phyloP scores from a whole-genome alignment of 352 stramenopile genomes.

The Pythium guiyangense region DNA sequence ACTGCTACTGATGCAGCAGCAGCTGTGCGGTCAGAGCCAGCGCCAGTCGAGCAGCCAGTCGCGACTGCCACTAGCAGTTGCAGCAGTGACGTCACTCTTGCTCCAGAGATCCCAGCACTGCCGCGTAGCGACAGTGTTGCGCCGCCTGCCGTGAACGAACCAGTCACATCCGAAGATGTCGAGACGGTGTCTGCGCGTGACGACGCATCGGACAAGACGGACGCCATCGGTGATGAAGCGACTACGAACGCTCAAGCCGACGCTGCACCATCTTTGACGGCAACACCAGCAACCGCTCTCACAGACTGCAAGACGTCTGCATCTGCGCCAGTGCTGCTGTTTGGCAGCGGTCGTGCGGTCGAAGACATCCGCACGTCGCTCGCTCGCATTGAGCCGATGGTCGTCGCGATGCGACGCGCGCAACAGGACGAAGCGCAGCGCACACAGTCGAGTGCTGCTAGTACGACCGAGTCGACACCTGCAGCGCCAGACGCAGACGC shows the following conservation, averaged over 20 bases:
- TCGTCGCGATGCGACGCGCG: conserved; percentile 6
- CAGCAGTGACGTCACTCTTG: no score
- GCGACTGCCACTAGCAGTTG: no score
- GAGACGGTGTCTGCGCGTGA: no score
- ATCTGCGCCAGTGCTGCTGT: conserved; percentile 18
- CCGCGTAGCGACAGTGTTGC: no score
- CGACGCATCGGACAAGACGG: no score
- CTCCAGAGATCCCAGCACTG: no score
- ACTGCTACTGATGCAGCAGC: neutral
- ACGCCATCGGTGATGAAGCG: neutral
- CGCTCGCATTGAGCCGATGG: conserved; percentile 15
- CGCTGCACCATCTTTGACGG: neutral
- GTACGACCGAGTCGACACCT: neutral
- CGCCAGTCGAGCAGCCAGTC: no score
- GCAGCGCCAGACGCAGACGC: neutral
- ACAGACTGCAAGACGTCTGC: neutral
- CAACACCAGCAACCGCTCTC: neutral
- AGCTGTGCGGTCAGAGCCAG: neutral
- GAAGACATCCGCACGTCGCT: conserved; percentile 56
- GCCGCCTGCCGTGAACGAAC: no score
- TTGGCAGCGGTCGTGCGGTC: conserved; percentile 31
- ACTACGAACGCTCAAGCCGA: neutral
- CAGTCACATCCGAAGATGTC: no score
- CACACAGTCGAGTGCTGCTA: neutral
- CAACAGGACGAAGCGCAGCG: neutral